Evolutionary conservation across 352 stramenopile genomes (phyloP), one percentile per base, ranked within the genome.

Genomic region (Globisporangium camurandrum): DNA sequence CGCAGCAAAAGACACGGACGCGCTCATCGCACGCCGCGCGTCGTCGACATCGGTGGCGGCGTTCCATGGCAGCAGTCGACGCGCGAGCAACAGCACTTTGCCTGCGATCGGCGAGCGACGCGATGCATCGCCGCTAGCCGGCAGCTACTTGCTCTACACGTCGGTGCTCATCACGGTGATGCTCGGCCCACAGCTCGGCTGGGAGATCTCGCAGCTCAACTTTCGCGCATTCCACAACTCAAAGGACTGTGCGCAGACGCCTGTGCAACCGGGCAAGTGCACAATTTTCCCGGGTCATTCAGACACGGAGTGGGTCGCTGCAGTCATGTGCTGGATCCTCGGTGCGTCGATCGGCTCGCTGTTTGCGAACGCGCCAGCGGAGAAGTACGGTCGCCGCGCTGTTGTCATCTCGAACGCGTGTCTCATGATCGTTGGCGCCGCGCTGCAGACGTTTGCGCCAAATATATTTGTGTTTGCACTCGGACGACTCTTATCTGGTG

Each of bases 151-250:
- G 26, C 45, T 76, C 46, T 76, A 76, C 59, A 50, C 57, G 16
- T 66, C 57, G 1, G 61, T 71, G 23, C 24, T 67, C 37, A 54
- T 74, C 53, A 67, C 65, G 14, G 55, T 77, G 33, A 46, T 77
- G 40, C 48, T 62, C 24, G 62, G 64, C 1, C 57, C 62, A 16
- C 62, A 77, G 39, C 59, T 74, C 27, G 64, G 67, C 7, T 77
- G 67, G 67, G 49, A 71, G 31, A 61, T 74, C 30, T 57, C 64
- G 37, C 67, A 77, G 42, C 67, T 77, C 46, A 77, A 77, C 51
- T 55, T 71, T 19, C 52, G 54, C 24, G 48, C 57, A 12, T 77
- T 77, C 46, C 56, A 77, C 51, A 69, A 74, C 49, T 49, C 48
- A 5, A 66, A 58, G 20, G 57, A 68, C 27, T 77, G 67, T 28